Evolutionary conservation across 2,329 filamentous ascomycete genomes (phyloP).

Genomic region (Aureobasidium sp.): DNA sequence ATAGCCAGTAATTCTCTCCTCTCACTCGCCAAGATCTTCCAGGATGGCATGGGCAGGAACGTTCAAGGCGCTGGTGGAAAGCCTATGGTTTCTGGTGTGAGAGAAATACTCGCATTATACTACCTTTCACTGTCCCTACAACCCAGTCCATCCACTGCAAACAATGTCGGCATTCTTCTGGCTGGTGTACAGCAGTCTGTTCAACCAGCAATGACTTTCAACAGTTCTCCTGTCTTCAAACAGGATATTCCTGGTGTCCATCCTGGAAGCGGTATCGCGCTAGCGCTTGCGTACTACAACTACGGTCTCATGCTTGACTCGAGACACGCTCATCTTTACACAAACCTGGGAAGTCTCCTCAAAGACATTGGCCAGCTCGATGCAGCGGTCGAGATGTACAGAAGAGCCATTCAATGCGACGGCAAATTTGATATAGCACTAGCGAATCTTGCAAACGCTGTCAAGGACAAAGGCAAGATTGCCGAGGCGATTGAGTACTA

Average conservation of each 20-base stretch:
- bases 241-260: slow-evolving; percentile 65
- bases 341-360: slow-evolving; percentile 86
- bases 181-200: slow-evolving; percentile 77
- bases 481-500: slow-evolving; percentile 91
- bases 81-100: slow-evolving; percentile 61
- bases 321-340: slow-evolving; percentile 91
- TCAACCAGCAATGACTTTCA: slow-evolving; percentile 34
- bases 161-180: slow-evolving; percentile 96
- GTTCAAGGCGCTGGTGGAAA: slow-evolving; percentile 35
- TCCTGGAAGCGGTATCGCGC: slow-evolving; percentile 76
- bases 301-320: slow-evolving; percentile 83
- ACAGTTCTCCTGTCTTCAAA: slow-evolving; percentile 24
- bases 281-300: slow-evolving; percentile 90
- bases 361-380: slow-evolving; percentile 94
- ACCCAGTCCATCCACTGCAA: slow-evolving; percentile 93
- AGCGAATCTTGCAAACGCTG: slow-evolving; percentile 92
- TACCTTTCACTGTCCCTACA: slow-evolving; percentile 92
- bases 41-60: slow-evolving; percentile 83
- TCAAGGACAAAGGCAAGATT: slow-evolving; percentile 91
- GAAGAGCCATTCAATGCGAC: slow-evolving; percentile 86
- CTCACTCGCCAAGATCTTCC: slow-evolving; percentile 94
- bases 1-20: slow-evolving; percentile 94
- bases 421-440: slow-evolving; percentile 94
- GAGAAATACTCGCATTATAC: slow-evolving; percentile 89
- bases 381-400: slow-evolving; percentile 93